Conservation (phyloP, 2,329 filamentous ascomycete species). For the Venturia asperata region DNA sequence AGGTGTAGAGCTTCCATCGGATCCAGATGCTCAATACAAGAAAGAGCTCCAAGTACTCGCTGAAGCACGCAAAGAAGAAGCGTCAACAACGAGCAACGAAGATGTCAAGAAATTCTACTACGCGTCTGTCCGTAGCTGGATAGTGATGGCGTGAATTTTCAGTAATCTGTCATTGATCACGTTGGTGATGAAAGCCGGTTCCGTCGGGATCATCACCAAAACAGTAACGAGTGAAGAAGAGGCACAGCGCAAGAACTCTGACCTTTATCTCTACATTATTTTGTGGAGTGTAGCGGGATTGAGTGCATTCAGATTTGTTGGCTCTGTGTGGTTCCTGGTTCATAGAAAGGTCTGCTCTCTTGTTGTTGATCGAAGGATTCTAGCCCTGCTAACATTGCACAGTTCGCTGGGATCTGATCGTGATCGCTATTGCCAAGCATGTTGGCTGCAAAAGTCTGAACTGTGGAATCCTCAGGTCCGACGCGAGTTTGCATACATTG, state of each 20-base stretch:
- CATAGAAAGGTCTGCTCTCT: conserved; percentile 30
- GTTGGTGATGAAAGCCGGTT: conserved; percentile 77
- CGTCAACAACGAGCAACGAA: conserved; percentile 50
- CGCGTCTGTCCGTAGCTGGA: conserved; percentile 84
- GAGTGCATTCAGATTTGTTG: conserved; percentile 78
- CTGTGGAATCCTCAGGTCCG: no score
- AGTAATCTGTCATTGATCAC: conserved; percentile 85
- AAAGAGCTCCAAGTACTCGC: conserved; percentile 68
- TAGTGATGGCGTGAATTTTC: conserved; percentile 94
- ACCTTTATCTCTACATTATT: conserved; percentile 79
- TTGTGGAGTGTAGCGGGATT: conserved; percentile 83
- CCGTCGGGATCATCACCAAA: conserved; percentile 52
- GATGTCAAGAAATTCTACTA: conserved; percentile 98
- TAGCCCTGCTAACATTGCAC: not conserved
- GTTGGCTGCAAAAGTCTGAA: no score
- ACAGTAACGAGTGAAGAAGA: conserved; percentile 33
- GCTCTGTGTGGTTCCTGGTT: conserved; percentile 86
- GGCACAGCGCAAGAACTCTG: conserved; percentile 52
- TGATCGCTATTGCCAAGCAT: no score
- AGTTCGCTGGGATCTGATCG: conserved; percentile 6
- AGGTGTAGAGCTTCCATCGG: conserved; percentile 75
- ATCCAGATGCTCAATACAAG: conserved; percentile 93
- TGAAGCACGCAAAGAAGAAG: conserved; percentile 65
- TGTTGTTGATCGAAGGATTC: not conserved
- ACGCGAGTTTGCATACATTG: not conserved